Evolutionary conservation across 352 stramenopile species (phyloP).

Genomic region (Globisporangium acanthophoron): DNA sequence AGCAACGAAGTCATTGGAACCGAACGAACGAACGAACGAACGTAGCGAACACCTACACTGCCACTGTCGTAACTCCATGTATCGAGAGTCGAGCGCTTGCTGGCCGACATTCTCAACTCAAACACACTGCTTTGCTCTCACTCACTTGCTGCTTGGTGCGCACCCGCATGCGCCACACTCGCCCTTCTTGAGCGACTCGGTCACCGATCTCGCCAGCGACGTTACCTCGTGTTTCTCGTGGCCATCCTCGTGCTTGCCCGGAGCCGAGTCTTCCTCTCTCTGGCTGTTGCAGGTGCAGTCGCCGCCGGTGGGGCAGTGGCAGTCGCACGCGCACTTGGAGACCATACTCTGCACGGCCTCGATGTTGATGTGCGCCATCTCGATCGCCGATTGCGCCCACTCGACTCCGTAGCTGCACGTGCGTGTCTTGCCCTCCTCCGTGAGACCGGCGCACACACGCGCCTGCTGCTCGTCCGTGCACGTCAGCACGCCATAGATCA

Average conservation of each 20-base stretch:
- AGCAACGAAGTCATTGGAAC: too few species aligned
- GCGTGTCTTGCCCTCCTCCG: conserved; percentile 5
- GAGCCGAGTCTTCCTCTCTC: not conserved
- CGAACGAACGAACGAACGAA: too few species aligned
- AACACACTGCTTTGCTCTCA: not conserved
- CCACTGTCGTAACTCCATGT: too few species aligned
- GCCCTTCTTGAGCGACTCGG: conserved; percentile 7
- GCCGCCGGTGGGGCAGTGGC: not conserved
- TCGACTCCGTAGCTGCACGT: conserved; percentile 82
- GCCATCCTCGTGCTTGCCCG: not conserved
- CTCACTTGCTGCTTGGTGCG: not conserved
- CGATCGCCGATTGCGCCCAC: conserved; percentile 89
- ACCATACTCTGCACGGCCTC: conserved; percentile 2
- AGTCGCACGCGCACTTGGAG: conserved; percentile 9
- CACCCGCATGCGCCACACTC: conserved; percentile 8
- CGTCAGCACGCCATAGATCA: conserved; percentile 19
- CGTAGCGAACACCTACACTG: too few species aligned
- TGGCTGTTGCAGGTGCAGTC: not conserved
- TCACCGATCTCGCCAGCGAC: conserved; percentile 1
- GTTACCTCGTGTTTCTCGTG: not conserved
- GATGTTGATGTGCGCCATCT: conserved; percentile 80
- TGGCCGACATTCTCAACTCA: not conserved
- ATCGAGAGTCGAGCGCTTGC: too few species aligned
- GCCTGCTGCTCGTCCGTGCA: conserved; percentile 13
- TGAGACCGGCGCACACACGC: conserved; percentile 10